These are phyloP conservation scores for Trametes punicea DNA, from an alignment of 768 basidiomycete genomes.

Conservation along the genomic window DNA sequence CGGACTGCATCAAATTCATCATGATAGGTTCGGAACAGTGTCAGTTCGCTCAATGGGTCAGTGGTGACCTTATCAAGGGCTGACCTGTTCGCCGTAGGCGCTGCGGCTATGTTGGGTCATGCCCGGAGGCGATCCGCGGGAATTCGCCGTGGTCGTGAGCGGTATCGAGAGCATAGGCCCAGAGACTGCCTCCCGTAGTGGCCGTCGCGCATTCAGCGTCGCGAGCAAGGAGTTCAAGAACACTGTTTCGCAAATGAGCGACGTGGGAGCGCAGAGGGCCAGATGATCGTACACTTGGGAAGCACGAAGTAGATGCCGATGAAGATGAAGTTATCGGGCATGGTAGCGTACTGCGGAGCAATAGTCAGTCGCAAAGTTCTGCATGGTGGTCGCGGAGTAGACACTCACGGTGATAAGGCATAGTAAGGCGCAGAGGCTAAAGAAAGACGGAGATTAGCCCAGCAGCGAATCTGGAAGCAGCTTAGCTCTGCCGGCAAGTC, in stretches of 20 bases:
- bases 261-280: not conserved
- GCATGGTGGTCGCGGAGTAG: not conserved
- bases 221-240: constrained; percentile 21
- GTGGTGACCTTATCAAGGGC: not conserved
- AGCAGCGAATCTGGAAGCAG: not conserved
- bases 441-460: not conserved
- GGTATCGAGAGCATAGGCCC: constrained; percentile 14
- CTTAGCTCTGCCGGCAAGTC: not conserved
- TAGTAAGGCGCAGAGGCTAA: constrained; percentile 22
- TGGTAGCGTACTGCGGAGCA: constrained; percentile 21
- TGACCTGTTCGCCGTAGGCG: constrained; percentile 1
- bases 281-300: constrained; percentile 23
- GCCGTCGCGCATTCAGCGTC: constrained; percentile 17
- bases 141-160: constrained; percentile 3
- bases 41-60: not conserved
- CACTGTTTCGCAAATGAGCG: constrained; percentile 2
- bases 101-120: not conserved
- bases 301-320: constrained; percentile 25
- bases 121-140: not conserved
- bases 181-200: constrained; percentile 4
- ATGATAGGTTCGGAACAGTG: no score
- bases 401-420: constrained; percentile 21
- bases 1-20: not conserved
- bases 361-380: not conserved
- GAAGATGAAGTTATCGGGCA: constrained; percentile 26